Percentiles rank a stretch among this genome's conserved stretches.
Evolutionary conservation across 805 yeast species (phyloP).

Genomic region (Teunomyces cretensis): DNA sequence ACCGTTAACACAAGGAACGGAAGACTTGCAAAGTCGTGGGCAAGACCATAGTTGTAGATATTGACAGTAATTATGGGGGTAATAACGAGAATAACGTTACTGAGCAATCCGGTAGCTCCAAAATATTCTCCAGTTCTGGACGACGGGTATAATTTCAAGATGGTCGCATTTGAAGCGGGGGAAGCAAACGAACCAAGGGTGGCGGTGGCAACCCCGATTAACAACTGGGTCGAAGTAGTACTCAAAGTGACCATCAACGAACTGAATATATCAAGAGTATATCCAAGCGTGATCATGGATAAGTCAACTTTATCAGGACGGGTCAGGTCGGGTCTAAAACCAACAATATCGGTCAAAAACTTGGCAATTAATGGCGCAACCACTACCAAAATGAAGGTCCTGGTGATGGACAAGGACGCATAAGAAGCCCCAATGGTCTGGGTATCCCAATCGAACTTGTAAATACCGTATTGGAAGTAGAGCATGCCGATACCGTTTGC

Average conservation of each 20-base stretch:
- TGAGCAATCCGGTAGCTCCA: constrained; percentile 63
- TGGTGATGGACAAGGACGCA: constrained; percentile 14
- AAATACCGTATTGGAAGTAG: constrained; percentile 17
- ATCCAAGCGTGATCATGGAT: background rate
- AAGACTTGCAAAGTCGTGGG: constrained; percentile 13
- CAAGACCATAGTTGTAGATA: constrained; percentile 35
- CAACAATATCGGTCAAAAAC: background rate
- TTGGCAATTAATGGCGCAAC: constrained; percentile 16
- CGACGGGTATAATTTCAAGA: constrained; percentile 59
- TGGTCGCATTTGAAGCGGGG: constrained; percentile 58
- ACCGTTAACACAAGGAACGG: constrained; percentile 10
- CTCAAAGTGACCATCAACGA: constrained; percentile 8
- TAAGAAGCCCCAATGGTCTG: constrained; percentile 15
- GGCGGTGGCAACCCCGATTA: background rate
- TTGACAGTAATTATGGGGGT: constrained; percentile 50
- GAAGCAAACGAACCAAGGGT: constrained; percentile 44
- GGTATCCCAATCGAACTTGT: constrained; percentile 17
- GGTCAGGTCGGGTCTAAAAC: background rate
- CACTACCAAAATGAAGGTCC: constrained; percentile 16
- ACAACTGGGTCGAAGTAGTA: constrained; percentile 6
- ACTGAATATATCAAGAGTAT: constrained; percentile 7
- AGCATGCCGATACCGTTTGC: background rate
- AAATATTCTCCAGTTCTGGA: constrained; percentile 68
- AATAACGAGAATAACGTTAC: constrained; percentile 46
- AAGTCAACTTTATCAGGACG: background rate